A percentile compares a stretch with the other conserved stretches of the same genome.
These are phyloP conservation scores for Parastagonospora avenae DNA, from an alignment of 2,329 filamentous ascomycete genomes.

Conservation along the genomic window DNA sequence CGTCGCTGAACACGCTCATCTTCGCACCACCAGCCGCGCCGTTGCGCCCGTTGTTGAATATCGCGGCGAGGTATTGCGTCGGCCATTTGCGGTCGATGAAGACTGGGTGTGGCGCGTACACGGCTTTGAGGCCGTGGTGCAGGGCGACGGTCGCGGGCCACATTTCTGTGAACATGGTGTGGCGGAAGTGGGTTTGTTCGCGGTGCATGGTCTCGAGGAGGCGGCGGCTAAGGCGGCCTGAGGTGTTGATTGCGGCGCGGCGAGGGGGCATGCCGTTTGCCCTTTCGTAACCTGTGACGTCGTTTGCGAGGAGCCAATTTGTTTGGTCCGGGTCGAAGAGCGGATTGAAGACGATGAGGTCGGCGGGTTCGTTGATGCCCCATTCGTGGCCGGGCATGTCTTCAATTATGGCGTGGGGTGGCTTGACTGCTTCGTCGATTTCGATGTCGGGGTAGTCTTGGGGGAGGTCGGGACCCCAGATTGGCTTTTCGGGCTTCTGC, in stretches of 20 bases:
- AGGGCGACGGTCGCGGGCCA: conserved; percentile 73
- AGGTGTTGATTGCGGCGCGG: conserved; percentile 73
- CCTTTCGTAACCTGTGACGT: conserved; percentile 71
- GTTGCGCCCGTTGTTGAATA: conserved; percentile 62
- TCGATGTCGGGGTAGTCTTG: conserved; percentile 55
- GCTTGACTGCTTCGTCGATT: conserved; percentile 57
- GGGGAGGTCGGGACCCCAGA: conserved; percentile 55
- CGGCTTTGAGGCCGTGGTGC: conserved; percentile 78
- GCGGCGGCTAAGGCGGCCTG: conserved; percentile 69
- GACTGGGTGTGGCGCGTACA: conserved; percentile 66
- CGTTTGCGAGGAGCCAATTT: conserved; percentile 73
- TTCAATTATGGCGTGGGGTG: conserved; percentile 61
- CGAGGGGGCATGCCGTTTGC: conserved; percentile 64
- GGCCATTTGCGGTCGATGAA: conserved; percentile 64
- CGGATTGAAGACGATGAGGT: conserved; percentile 78
- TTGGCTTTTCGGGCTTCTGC: conserved; percentile 50
- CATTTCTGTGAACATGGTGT: conserved; percentile 81
- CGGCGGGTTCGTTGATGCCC: conserved; percentile 73
- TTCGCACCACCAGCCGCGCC: conserved; percentile 56
- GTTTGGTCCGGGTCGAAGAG: conserved; percentile 74
- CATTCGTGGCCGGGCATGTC: conserved; percentile 60
- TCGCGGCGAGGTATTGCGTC: conserved; percentile 57
- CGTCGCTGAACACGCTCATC: conserved; percentile 56
- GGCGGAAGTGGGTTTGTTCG: conserved; percentile 70
- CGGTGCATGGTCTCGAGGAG: conserved; percentile 75